Evolutionary conservation across 108 stramenopile genomes (phyloP), one percentile per base, ranked within the genome.

Genomic region (Nitzschia sp.): DNA sequence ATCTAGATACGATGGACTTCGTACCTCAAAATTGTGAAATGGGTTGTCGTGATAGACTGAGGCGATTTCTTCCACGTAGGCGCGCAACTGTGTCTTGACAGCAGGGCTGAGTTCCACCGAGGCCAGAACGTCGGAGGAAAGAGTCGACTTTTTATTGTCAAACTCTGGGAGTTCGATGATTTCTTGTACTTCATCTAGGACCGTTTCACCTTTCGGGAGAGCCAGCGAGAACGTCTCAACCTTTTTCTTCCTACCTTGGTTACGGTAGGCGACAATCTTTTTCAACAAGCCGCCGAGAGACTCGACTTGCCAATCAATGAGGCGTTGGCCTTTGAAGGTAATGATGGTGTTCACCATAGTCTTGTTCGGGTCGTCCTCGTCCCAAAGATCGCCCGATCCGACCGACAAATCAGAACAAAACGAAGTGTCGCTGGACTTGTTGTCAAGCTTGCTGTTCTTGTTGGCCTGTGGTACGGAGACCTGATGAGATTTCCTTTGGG

Each of bases 271-370:
- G 3, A 69, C 23, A 29, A 75, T 63, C n/a, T 54, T 62, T 32
- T 31, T 26, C 3, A 75, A 34, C 11, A 68, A 55, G 0, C 38
- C 30, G 13, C 27, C 26, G 32, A 69, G 55, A 21, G 65, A 50
- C 29, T 66, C 66, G 1, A 58, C 73, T 23, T 74, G 63, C 66
- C 66, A 74, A 5, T 67, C 57, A 47, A 77, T 46, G n/a, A 77
- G 46, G 0, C 76, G 55, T 15, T 77, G 48, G 27, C 21, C 35
- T 36, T 54, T 53, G 2, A 29, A 3, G 28, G 23, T 48, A 28
- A 65, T 26, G 17, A 16, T n/a, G 26, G 44, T 13, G 57, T 26
- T 23, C 8, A 16, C 11, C 21, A 44, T 9, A 41, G 6, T 11
- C 1, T 27, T 17, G 17, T 26, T 26, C 9, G 52, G n/a, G 13